Conservation (phyloP, 129 eudicot species). For the Flaveria robusta region DNA sequence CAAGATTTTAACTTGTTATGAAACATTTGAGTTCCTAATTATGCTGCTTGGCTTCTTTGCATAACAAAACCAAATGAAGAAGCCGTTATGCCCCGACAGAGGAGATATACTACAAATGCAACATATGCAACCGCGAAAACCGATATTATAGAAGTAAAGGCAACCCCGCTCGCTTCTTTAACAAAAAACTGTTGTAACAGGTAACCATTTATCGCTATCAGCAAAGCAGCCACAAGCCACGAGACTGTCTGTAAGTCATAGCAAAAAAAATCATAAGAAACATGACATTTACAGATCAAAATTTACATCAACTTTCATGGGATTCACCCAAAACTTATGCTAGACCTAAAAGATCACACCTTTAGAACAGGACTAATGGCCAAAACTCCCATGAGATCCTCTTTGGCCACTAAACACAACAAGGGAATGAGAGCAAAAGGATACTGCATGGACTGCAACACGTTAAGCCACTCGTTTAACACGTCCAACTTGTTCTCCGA, state of each 20-base stretch:
- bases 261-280: not conserved
- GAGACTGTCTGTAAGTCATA: slow-evolving; percentile 53
- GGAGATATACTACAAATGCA: slow-evolving; percentile 61
- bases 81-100: slow-evolving; percentile 47
- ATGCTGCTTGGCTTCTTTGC: slow-evolving; percentile 27
- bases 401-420: slow-evolving; percentile 81
- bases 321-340: not conserved
- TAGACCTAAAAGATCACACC: slow-evolving; percentile 40
- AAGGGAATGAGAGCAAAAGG: slow-evolving; percentile 96
- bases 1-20: slow-evolving; percentile 5
- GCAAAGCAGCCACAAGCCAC: slow-evolving; percentile 87
- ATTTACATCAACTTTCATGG: slow-evolving; percentile 2
- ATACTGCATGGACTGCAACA: slow-evolving; percentile 80
- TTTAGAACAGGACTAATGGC: slow-evolving; percentile 70
- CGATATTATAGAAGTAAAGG: slow-evolving; percentile 44
- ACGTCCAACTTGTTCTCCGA: slow-evolving; percentile 76
- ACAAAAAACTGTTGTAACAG: slow-evolving; percentile 73
- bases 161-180: slow-evolving; percentile 60
- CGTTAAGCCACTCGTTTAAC: slow-evolving; percentile 92
- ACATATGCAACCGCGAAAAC: slow-evolving; percentile 60
- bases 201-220: slow-evolving; percentile 86
- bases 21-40: not conserved
- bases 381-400: slow-evolving; percentile 85
- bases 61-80: slow-evolving; percentile 39
- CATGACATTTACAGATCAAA: not conserved